phyloP scores from a whole-genome alignment of 2,329 filamentous ascomycete species.

The Chalaropsis ovoidea region DNA sequence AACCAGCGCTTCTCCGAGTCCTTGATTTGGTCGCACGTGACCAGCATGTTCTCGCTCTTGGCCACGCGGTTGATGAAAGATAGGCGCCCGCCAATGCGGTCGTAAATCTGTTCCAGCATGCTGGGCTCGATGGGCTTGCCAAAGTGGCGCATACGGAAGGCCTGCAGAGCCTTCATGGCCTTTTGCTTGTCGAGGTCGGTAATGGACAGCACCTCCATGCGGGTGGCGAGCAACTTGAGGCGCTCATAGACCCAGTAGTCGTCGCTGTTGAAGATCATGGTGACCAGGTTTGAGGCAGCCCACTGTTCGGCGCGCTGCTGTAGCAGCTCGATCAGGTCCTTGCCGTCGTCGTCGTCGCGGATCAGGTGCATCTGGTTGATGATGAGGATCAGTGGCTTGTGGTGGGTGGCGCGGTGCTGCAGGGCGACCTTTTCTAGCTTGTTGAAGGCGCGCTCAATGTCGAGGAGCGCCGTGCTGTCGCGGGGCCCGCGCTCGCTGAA shows the following conservation, averaged over 20 bases:
- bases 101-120: conserved; percentile 67
- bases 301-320: conserved; percentile 94
- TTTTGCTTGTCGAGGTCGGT: conserved; percentile 69
- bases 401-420: conserved; percentile 49
- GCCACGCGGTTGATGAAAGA: conserved; percentile 84
- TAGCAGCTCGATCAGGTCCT: conserved; percentile 82
- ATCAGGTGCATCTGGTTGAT: conserved; percentile 90
- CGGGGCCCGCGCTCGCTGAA: conserved; percentile 90
- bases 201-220: conserved; percentile 88
- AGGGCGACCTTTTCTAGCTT: conserved; percentile 95
- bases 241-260: conserved; percentile 98
- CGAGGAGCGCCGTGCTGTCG: conserved; percentile 81
- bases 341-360: conserved; percentile 84
- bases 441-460: conserved; percentile 94
- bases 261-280: conserved; percentile 88
- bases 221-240: conserved; percentile 79
- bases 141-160: conserved; percentile 73
- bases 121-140: conserved; percentile 46
- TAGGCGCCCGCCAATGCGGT: conserved; percentile 75
- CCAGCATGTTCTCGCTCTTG: conserved; percentile 71
- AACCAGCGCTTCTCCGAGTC: conserved; percentile 66
- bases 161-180: conserved; percentile 64
- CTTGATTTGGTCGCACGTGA: conserved; percentile 61
- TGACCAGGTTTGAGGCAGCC: conserved; percentile 85
- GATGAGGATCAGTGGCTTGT: conserved; percentile 74